Base-by-base conservation (phyloP, 2,329 filamentous ascomycete species). In the Penicillium carneum region DNA sequence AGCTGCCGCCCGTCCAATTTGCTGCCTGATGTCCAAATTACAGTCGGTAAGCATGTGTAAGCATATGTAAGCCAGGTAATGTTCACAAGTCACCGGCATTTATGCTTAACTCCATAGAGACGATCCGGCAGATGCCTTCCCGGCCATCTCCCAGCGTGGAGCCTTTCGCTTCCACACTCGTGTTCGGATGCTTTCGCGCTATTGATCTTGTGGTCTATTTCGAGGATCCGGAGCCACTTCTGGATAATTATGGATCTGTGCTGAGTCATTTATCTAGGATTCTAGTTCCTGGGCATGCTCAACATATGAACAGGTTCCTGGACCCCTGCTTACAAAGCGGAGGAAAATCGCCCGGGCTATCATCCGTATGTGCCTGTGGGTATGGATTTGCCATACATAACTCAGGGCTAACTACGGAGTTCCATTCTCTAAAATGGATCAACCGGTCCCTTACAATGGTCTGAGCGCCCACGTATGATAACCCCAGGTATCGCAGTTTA, bases 21-120 rank as follows among this genome's bases (percentile, higher is more conserved):
- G 62, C 55, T 67, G 65, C 65, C 67, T 69, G 56, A 42, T 52
- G 62, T 59, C 48, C 31, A 60, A 47, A 65, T 34, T 16, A 41
- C 52, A 7, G 39, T 16, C 36, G 26, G 14, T 26, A 26, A 26
- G 23, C 23, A 26, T 26, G 23, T 26, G 23, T 26, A 26, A 26
- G 23, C 23, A 26, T 26, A 26, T 16, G 33, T 14, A n/a, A 26
- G 23, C 23, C 46, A 53, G 55, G 59, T 59, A 57, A 58, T 46
- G 50, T 51, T 57, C 36, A 54, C 49, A 29, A 45, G 20, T 39
- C n/a, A 31, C 23, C 65, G 62, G 63, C 57, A 68, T 51, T 59
- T 47, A 55, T 59, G 57, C 42, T 57, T 50, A 51, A 46, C 39
- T 54, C 33, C 57, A 56, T 59, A 55, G 49, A 59, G 57, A 41